phyloP scores from a whole-genome alignment of 2,329 filamentous ascomycete genomes.

The Orbilia quercus region DNA sequence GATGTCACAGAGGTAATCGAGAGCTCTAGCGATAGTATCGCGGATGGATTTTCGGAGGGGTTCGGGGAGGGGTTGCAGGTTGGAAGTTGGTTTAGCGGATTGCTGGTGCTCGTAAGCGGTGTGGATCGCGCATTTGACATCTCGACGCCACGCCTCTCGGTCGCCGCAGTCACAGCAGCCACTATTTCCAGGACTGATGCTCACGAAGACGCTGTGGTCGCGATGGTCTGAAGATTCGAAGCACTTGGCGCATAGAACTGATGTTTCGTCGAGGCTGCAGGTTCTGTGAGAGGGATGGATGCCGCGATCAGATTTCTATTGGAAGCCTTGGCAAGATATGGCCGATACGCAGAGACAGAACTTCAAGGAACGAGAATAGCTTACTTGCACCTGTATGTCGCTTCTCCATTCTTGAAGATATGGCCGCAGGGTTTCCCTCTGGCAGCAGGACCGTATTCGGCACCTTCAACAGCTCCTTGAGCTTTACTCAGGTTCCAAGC shows the following conservation, averaged over 20 bases:
- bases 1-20: constrained; percentile 97
- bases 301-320: constrained; percentile 9
- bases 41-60: constrained; percentile 81
- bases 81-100: constrained; percentile 66
- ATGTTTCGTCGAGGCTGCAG: constrained; percentile 93
- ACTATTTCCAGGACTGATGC: constrained; percentile 86
- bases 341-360: neutral
- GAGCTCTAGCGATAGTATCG: constrained; percentile 83
- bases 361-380: constrained; percentile 28
- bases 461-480: constrained; percentile 91
- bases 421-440: constrained; percentile 95
- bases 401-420: constrained; percentile 94
- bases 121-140: constrained; percentile 93
- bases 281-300: constrained; percentile 66
- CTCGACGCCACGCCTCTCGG: constrained; percentile 88
- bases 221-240: constrained; percentile 96
- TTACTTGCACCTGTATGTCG: constrained; percentile 85
- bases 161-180: constrained; percentile 98
- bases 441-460: constrained; percentile 92
- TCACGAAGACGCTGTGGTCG: constrained; percentile 89
- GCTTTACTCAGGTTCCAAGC: constrained; percentile 82
- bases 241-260: constrained; percentile 91
- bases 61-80: constrained; percentile 69
- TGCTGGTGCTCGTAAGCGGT: constrained; percentile 70
- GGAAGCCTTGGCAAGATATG: constrained; percentile 6